Conservation (phyloP, 2,329 filamentous ascomycete genomes). For the Nemania diffusa region DNA sequence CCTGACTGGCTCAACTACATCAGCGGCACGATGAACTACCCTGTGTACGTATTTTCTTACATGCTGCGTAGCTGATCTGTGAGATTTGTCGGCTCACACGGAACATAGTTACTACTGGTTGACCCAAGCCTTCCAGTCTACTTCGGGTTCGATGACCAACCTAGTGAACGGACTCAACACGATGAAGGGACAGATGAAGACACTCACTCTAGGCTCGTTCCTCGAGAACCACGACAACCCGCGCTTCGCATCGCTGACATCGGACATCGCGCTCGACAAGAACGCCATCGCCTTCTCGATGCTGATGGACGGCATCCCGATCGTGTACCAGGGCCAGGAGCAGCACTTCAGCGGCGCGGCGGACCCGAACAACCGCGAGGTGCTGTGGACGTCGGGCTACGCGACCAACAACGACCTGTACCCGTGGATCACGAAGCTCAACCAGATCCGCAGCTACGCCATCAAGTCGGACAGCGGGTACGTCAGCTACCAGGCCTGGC, state of each 20-base stretch:
- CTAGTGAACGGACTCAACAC: slow-evolving; percentile 50
- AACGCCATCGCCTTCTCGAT: slow-evolving; percentile 66
- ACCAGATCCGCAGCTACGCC: slow-evolving; percentile 59
- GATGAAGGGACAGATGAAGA: slow-evolving; percentile 38
- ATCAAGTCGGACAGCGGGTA: slow-evolving; percentile 54
- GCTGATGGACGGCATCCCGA: slow-evolving; percentile 66
- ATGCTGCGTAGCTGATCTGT: neutral
- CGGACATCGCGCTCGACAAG: slow-evolving; percentile 60
- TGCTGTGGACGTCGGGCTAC: slow-evolving; percentile 61
- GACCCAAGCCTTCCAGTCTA: slow-evolving; percentile 49
- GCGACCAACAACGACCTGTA: slow-evolving; percentile 55
- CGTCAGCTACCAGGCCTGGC: slow-evolving; percentile 52
- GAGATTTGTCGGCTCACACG: neutral
- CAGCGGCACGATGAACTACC: slow-evolving; percentile 62
- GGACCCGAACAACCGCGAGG: slow-evolving; percentile 60
- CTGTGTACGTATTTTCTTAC: slow-evolving; percentile 51
- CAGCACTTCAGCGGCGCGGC: slow-evolving; percentile 59
- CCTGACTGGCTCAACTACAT: slow-evolving; percentile 60
- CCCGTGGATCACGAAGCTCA: slow-evolving; percentile 57
- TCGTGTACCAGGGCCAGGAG: slow-evolving; percentile 69
- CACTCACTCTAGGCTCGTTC: slow-evolving; percentile 55
- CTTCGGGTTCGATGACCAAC: slow-evolving; percentile 48
- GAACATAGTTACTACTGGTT: slow-evolving; percentile 42
- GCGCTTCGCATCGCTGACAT: slow-evolving; percentile 57
- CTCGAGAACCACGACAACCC: slow-evolving; percentile 62